phyloP scores from a whole-genome alignment of 2,329 filamentous ascomycete species.

The Xylaria sp. region DNA sequence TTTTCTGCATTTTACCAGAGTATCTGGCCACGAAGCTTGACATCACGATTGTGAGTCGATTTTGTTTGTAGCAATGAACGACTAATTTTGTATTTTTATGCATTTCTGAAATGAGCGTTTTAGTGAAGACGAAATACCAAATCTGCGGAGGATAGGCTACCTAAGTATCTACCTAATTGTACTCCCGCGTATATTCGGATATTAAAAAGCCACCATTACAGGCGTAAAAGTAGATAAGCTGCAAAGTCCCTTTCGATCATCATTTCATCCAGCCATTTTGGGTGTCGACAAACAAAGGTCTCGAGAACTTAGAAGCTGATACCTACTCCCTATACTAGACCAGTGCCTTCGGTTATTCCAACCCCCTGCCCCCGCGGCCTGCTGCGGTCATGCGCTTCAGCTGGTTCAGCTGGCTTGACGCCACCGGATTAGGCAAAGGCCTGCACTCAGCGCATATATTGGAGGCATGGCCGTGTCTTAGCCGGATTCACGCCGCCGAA shows the following conservation, averaged over 20 bases:
- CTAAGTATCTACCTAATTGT: neutral
- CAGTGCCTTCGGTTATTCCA: neutral
- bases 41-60: neutral
- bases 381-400: neutral
- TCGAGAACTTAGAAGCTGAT: neutral
- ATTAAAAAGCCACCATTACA: neutral
- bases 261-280: neutral
- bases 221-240: neutral
- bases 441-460: constrained; percentile 9
- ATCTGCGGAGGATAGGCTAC: neutral
- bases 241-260: neutral
- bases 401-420: constrained; percentile 11
- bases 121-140: neutral
- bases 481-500: neutral
- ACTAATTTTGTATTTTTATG: too few species aligned
- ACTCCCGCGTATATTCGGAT: neutral
- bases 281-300: neutral
- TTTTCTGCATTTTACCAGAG: neutral
- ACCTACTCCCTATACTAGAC: neutral
- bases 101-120: neutral
- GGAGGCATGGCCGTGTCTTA: neutral
- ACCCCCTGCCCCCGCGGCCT: neutral
- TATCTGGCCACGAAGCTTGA: neutral
- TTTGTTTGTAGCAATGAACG: neutral
- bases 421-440: constrained; percentile 4